phyloP scores from a whole-genome alignment of 331 rosid genomes.

The Prunus yedoensis region DNA sequence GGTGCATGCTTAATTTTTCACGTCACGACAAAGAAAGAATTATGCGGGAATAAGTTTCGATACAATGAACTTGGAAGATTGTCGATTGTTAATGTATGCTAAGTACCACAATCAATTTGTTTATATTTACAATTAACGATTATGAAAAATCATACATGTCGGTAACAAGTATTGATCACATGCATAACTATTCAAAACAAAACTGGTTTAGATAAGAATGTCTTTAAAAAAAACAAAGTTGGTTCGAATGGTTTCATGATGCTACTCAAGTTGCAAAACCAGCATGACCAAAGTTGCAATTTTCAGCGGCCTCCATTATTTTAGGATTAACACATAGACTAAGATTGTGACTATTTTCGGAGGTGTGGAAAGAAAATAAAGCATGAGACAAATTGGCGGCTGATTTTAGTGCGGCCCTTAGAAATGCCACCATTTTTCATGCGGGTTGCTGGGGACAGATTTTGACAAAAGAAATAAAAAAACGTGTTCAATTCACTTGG shows the following conservation, averaged over 20 bases:
- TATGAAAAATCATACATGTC: too few relatives aligned
- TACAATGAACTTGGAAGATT: too few relatives aligned
- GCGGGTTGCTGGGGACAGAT: background rate
- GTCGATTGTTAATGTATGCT: background rate
- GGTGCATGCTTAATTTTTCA: background rate
- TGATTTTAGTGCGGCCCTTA: background rate
- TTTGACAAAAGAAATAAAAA: constrained; percentile 3
- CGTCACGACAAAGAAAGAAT: background rate
- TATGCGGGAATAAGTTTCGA: too few relatives aligned
- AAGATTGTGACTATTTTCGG: background rate
- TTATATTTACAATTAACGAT: too few relatives aligned
- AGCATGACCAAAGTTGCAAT: too few relatives aligned
- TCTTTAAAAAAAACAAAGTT: too few relatives aligned
- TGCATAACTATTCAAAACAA: too few relatives aligned
- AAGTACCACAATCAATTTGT: too few relatives aligned
- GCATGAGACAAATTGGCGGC: constrained; percentile 17
- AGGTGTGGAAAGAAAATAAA: constrained; percentile 3
- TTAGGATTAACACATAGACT: too few relatives aligned
- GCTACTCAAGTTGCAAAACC: background rate
- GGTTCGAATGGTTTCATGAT: too few relatives aligned
- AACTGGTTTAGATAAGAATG: too few relatives aligned
- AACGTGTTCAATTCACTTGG: constrained; percentile 68
- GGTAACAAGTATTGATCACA: too few relatives aligned
- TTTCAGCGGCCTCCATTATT: background rate
- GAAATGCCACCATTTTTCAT: background rate